Conservation (phyloP, 495 filamentous ascomycete genomes). For the Penicillium atrosanguineum region DNA sequence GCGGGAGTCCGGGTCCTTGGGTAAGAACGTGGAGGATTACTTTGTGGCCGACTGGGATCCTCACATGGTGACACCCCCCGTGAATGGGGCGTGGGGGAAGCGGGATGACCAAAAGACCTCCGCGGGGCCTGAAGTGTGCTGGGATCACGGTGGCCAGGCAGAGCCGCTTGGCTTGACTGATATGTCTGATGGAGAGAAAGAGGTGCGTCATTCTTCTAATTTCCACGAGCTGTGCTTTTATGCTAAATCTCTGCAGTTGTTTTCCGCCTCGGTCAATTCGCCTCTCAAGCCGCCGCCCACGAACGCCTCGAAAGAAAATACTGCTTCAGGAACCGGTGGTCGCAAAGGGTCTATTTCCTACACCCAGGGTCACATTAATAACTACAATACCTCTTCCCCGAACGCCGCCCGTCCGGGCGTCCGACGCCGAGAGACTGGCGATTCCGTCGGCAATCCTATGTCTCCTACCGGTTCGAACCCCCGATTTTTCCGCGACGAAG, state of each 20-base stretch:
- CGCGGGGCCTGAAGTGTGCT: constrained; percentile 77
- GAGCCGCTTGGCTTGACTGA: constrained; percentile 72
- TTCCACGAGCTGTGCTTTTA: constrained; percentile 2
- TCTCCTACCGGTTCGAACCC: constrained; percentile 48
- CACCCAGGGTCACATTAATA: constrained; percentile 43
- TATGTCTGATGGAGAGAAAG: constrained; percentile 79
- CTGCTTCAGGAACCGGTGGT: constrained; percentile 52
- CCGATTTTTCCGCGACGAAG: constrained; percentile 59
- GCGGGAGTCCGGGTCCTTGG: constrained; percentile 52
- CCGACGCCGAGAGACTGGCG: constrained; percentile 83
- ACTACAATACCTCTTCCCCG: constrained; percentile 54
- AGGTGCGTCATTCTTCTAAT: constrained; percentile 49
- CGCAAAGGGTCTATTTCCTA: constrained; percentile 78
- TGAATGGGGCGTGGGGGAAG: constrained; percentile 73
- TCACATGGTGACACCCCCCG: constrained; percentile 57
- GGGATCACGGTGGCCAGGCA: constrained; percentile 74
- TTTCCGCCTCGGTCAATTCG: constrained; percentile 86
- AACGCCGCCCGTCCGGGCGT: constrained; percentile 65
- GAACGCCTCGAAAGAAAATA: constrained; percentile 66
- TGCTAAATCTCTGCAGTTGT: constrained; percentile 52
- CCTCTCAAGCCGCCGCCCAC: constrained; percentile 81
- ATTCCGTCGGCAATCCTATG: constrained; percentile 63
- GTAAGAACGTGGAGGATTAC: constrained; percentile 65
- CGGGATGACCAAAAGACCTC: constrained; percentile 65
- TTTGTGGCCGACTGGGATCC: constrained; percentile 78